phyloP scores from a whole-genome alignment of 345 rosid genomes.

The Firmiana major region DNA sequence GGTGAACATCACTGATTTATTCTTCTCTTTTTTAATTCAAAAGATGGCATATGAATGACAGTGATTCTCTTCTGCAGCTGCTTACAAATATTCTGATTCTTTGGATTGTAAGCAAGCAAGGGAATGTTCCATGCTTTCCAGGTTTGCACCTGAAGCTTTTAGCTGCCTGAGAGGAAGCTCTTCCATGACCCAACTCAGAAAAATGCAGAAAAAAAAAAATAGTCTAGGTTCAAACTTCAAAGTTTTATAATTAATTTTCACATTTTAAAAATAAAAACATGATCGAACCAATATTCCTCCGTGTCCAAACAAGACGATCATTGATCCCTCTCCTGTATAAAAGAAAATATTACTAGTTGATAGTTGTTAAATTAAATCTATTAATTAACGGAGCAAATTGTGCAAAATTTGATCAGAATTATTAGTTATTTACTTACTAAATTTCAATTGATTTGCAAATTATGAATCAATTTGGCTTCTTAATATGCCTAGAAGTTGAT shows the following conservation, averaged over 20 bases:
- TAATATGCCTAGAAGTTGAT: neutral
- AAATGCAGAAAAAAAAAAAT: neutral
- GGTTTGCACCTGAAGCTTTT: conserved; percentile 12
- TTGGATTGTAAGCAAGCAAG: neutral
- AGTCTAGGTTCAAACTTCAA: no score
- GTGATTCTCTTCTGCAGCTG: conserved; percentile 1
- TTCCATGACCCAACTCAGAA: neutral
- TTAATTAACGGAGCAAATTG: conserved; percentile 15
- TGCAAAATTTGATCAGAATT: conserved; percentile 17
- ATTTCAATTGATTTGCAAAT: conserved; percentile 8
- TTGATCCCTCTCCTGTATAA: no score
- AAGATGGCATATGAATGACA: neutral
- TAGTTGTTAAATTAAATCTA: neutral
- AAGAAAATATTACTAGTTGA: neutral
- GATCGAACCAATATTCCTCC: no score
- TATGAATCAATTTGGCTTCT: neutral
- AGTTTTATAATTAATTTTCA: no score
- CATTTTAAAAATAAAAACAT: no score
- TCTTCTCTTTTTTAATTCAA: neutral
- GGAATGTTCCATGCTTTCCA: conserved; percentile 21
- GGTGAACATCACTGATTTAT: neutral
- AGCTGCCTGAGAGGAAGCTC: neutral
- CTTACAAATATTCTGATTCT: conserved; percentile 28
- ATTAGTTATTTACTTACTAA: conserved; percentile 19
- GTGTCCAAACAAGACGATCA: no score